phyloP scores from a whole-genome alignment of 2,329 filamentous ascomycete species.

The Plectosphaerella cucumerina region DNA sequence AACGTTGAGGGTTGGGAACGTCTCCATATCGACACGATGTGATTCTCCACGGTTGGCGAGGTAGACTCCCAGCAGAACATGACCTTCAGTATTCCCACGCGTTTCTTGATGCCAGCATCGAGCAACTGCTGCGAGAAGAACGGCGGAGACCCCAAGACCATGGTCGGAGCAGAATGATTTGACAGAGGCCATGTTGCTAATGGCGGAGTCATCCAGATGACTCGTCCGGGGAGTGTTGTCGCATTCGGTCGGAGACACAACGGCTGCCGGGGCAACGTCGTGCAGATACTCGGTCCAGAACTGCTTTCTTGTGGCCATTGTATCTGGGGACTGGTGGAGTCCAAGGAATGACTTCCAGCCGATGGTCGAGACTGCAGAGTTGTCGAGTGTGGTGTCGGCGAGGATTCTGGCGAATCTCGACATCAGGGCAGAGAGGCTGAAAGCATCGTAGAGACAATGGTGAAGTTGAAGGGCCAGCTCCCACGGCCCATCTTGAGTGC shows the following conservation, averaged over 20 bases:
- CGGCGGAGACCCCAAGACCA: constrained; percentile 65
- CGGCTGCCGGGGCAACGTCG: constrained; percentile 2
- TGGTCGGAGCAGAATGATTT: constrained; percentile 21
- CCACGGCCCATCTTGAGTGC: constrained; percentile 16
- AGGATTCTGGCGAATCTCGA: constrained; percentile 25
- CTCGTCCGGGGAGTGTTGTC: not conserved
- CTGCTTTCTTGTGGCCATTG: constrained; percentile 12
- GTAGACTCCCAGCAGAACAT: constrained; percentile 72
- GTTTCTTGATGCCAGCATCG: constrained; percentile 21
- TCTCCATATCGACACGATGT: constrained; percentile 37
- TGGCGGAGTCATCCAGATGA: not conserved
- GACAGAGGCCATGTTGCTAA: not conserved
- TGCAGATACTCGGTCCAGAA: constrained; percentile 41
- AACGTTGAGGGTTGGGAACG: constrained; percentile 73
- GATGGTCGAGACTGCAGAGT: not conserved
- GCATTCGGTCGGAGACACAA: not conserved
- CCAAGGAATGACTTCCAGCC: constrained; percentile 22
- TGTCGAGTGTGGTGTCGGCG: constrained; percentile 6
- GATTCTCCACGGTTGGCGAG: constrained; percentile 65
- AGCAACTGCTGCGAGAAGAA: constrained; percentile 72
- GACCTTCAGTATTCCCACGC: constrained; percentile 12
- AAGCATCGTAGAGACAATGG: constrained; percentile 83
- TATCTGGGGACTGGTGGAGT: constrained; percentile 4
- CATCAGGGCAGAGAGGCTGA: constrained; percentile 67
- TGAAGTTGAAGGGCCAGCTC: constrained; percentile 61